These are phyloP conservation scores for Suhomyces choctaworum DNA, from an alignment of 1,139 yeast genomes.

Conservation along the genomic window DNA sequence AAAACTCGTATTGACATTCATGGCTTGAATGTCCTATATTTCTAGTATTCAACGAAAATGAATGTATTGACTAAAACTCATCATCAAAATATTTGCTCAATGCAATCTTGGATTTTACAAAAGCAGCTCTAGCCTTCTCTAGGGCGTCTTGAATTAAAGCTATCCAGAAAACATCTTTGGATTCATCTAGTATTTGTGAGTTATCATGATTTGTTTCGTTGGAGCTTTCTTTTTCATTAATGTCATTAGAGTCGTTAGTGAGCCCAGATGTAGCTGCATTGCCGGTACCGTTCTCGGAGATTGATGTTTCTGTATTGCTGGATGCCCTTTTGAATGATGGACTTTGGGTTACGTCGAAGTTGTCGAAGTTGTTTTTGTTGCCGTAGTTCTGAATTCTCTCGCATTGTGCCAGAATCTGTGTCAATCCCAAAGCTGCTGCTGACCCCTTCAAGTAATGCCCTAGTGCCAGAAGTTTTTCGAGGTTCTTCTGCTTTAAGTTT, in stretches of 20 bases:
- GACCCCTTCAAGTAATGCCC: slow-evolving; percentile 96
- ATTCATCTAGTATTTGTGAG: slow-evolving; percentile 17
- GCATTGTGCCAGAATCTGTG: slow-evolving; percentile 79
- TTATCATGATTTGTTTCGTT: slow-evolving; percentile 2
- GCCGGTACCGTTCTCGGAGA: slow-evolving; percentile 2
- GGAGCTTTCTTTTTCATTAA: slow-evolving; percentile 8
- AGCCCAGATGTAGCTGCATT: slow-evolving; percentile 1
- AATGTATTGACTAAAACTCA: slow-evolving; percentile 29
- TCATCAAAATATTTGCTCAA: slow-evolving; percentile 60
- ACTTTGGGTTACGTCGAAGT: slow-evolving; percentile 26
- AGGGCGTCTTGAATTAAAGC: slow-evolving; percentile 55
- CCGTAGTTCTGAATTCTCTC: slow-evolving; percentile 93
- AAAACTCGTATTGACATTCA: no score
- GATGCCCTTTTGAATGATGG: slow-evolving; percentile 5
- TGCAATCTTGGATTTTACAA: slow-evolving; percentile 54
- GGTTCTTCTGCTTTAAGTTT: slow-evolving; percentile 48
- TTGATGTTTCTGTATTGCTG: neutral
- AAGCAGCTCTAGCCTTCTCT: slow-evolving; percentile 57
- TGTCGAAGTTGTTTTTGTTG: slow-evolving; percentile 48
- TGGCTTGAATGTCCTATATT: slow-evolving; percentile 2
- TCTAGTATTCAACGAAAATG: slow-evolving; percentile 5
- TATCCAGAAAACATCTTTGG: slow-evolving; percentile 49
- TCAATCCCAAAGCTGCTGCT: slow-evolving; percentile 90
- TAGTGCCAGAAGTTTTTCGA: slow-evolving; percentile 64
- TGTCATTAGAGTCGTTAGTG: slow-evolving; percentile 9